These are phyloP conservation scores for Scedosporium apiospermum DNA, from an alignment of 2,329 filamentous ascomycete species.

Conservation along the genomic window DNA sequence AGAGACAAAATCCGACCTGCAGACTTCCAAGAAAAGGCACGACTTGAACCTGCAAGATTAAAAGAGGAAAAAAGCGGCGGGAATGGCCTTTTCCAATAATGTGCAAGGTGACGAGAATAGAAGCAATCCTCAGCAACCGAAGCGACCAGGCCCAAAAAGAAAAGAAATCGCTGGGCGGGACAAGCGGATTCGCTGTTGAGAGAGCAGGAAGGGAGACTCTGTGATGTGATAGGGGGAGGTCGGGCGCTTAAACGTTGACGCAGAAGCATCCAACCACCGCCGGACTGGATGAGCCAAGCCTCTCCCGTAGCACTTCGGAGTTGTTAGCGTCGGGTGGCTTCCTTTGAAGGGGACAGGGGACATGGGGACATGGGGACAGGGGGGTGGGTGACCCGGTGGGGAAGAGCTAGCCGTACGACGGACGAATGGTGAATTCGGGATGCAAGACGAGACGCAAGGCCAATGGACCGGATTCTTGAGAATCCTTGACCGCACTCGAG, in stretches of 20 bases:
- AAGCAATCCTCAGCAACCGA: not conserved
- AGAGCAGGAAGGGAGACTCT: not conserved
- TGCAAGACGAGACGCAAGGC: no score
- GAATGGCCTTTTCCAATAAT: not conserved
- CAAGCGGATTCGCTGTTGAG: not conserved
- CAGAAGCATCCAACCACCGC: conserved; percentile 3
- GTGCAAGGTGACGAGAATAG: not conserved
- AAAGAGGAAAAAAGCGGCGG: not conserved
- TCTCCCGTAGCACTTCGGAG: not conserved
- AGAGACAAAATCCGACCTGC: not conserved
- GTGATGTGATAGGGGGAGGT: conserved; percentile 4
- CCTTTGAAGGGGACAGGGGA: no score
- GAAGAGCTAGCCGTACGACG: no score
- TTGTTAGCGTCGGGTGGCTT: not conserved
- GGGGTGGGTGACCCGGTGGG: no score
- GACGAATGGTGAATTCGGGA: no score
- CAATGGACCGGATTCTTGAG: no score
- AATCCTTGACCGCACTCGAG: not conserved
- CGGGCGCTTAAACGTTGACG: conserved; percentile 4
- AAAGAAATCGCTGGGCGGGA: not conserved
- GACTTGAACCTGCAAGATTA: not conserved
- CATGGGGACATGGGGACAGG: no score
- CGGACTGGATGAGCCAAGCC: not conserved
- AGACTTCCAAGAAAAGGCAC: not conserved
- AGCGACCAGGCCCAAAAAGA: no score